Evolutionary conservation across 2,329 filamentous ascomycete genomes (phyloP).

Genomic region (Colletotrichum tropicicola): DNA sequence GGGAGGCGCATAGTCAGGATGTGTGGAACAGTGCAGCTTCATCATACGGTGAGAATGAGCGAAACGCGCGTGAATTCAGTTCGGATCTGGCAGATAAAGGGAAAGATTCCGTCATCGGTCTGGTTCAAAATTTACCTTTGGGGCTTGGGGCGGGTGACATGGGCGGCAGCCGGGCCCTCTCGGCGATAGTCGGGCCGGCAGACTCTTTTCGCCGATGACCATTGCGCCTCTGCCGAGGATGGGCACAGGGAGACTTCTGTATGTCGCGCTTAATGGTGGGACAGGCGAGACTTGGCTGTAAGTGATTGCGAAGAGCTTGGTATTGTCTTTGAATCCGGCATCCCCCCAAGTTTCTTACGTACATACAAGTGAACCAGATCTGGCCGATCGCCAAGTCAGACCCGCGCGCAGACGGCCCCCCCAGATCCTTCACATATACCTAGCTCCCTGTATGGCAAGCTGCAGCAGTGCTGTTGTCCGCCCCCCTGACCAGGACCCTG

Average conservation of each 20-base stretch:
- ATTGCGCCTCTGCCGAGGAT: conserved; percentile 5
- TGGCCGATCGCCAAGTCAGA: no score
- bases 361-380: no score
- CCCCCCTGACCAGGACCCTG: no score
- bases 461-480: no score
- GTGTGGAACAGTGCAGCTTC: conserved; percentile 9
- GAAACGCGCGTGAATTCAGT: conserved; percentile 9
- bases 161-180: not conserved
- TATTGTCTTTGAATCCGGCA: no score
- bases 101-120: conserved; percentile 24
- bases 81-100: not conserved
- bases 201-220: conserved; percentile 3
- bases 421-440: no score
- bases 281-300: no score
- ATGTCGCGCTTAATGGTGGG: no score
- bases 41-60: conserved; percentile 16
- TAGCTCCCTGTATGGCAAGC: no score
- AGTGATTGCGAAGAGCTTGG: no score
- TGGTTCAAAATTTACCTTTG: conserved; percentile 22
- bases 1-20: conserved; percentile 25
- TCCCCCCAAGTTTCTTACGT: no score
- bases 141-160: not conserved
- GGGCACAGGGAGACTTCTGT: not conserved
- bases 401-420: no score
- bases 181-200: conserved; percentile 27